These are phyloP conservation scores for Cryphonectria naterciae DNA, from an alignment of 2,329 filamentous ascomycete species.

Conservation along the genomic window DNA sequence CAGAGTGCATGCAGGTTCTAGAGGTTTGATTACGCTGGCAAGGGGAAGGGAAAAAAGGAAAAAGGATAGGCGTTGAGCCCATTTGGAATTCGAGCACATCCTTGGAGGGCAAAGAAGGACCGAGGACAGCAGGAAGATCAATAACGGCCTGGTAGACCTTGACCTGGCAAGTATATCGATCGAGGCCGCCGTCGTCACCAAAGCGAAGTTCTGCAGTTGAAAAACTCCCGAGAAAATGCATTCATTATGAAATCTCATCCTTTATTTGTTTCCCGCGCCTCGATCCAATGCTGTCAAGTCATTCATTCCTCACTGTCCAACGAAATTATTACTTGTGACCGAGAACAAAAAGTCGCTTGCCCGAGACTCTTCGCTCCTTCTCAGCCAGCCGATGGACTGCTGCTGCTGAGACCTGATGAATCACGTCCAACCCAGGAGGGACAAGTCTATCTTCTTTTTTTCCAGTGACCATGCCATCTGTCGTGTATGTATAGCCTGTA, in stretches of 20 bases:
- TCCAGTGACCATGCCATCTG: not conserved
- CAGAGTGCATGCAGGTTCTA: not conserved
- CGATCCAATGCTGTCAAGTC: not conserved
- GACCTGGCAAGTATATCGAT: not conserved
- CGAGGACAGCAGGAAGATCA: not conserved
- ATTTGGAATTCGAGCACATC: no score
- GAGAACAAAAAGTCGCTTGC: not conserved
- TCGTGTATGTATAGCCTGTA: slow-evolving; percentile 4
- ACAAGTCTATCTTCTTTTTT: not conserved
- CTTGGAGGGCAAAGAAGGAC: no score
- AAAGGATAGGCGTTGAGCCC: no score
- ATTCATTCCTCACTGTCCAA: not conserved
- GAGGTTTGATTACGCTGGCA: no score
- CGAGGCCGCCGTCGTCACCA: not conserved
- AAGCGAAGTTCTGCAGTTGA: not conserved
- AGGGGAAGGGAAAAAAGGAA: no score
- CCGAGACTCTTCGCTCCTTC: not conserved
- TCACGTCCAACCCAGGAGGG: not conserved
- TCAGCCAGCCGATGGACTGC: not conserved
- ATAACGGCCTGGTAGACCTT: not conserved
- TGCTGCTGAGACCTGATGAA: not conserved
- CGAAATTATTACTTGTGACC: not conserved
- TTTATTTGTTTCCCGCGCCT: not conserved
- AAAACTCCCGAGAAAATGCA: not conserved
- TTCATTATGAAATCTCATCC: not conserved